A percentile compares a stretch with the other conserved stretches of the same genome.
Conservation (phyloP, 495 filamentous ascomycete genomes). For the Penicillium alfredii region DNA sequence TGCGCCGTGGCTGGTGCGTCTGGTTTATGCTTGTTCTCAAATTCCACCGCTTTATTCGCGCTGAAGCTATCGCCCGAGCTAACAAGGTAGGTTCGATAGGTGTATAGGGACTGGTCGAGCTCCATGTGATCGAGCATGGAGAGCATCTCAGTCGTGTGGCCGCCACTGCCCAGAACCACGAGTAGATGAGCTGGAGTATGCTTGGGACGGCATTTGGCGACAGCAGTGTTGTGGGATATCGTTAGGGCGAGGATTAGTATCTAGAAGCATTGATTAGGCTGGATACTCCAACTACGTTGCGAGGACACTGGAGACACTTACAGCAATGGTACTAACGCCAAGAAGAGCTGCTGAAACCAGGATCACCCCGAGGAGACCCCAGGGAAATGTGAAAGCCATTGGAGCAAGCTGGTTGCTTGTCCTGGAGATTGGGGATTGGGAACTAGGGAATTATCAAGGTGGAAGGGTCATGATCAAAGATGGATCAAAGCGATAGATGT, state of each 20-base stretch:
- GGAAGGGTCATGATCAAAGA: too few species aligned
- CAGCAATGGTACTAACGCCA: too few species aligned
- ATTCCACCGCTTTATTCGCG: slow-evolving; percentile 56
- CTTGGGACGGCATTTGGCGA: slow-evolving; percentile 28
- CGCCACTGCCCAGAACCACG: slow-evolving; percentile 83
- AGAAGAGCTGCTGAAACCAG: too few species aligned
- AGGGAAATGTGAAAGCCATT: slow-evolving; percentile 11
- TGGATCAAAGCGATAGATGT: too few species aligned
- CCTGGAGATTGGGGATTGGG: too few species aligned
- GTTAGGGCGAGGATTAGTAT: slow-evolving; percentile 20
- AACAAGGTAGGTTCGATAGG: slow-evolving; percentile 75
- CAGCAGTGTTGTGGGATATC: slow-evolving; percentile 28
- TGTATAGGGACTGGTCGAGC: slow-evolving; percentile 44
- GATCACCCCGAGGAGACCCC: slow-evolving; percentile 5
- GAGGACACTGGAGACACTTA: too few species aligned
- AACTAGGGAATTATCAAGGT: too few species aligned
- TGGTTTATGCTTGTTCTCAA: slow-evolving; percentile 44
- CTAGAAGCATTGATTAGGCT: slow-evolving; percentile 13
- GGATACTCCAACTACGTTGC: too few species aligned
- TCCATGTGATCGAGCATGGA: slow-evolving; percentile 56
- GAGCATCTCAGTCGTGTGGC: slow-evolving; percentile 93
- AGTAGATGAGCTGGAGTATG: slow-evolving; percentile 58
- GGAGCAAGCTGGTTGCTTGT: too few species aligned
- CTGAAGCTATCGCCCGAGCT: slow-evolving; percentile 72
- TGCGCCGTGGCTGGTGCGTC: slow-evolving; percentile 1